Evolutionary conservation across 345 rosid genomes (phyloP).

Genomic region (Trapa bicornis): DNA sequence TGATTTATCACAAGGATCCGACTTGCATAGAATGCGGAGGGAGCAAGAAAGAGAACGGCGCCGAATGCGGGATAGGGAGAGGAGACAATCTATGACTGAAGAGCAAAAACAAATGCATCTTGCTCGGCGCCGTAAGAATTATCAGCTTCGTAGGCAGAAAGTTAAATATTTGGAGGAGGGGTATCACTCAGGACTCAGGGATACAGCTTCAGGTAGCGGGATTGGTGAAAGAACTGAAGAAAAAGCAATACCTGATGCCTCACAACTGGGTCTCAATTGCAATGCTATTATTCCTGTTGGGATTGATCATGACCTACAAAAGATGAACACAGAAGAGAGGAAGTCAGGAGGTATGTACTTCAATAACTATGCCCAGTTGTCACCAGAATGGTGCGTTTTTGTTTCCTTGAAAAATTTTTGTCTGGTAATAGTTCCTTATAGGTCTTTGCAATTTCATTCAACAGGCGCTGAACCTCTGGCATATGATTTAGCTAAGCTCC

Average conservation of each 20-base stretch:
- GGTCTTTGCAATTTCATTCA: background rate
- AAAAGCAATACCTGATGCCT: conserved; percentile 14
- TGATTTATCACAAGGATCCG: conserved; percentile 25
- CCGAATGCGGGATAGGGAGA: conserved; percentile 67
- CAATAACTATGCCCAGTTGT: background rate
- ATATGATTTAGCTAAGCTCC: conserved; percentile 32
- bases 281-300: conserved; percentile 14
- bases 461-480: conserved; percentile 54
- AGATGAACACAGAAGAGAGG: conserved; percentile 10
- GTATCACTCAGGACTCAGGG: conserved; percentile 20
- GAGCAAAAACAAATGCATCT: conserved; percentile 86
- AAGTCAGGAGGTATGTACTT: conserved; percentile 32
- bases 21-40: conserved; percentile 31
- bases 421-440: too few species aligned
- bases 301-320: conserved; percentile 14
- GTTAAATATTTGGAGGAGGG: conserved; percentile 31
- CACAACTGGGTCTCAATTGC: conserved; percentile 16
- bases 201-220: conserved; percentile 8
- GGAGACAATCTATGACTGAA: conserved; percentile 79
- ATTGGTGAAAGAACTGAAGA: conserved; percentile 14
- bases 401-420: background rate
- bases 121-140: conserved; percentile 78
- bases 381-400: background rate
- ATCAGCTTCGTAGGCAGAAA: conserved; percentile 63
- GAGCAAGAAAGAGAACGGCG: conserved; percentile 80